These are phyloP conservation scores for Glomus cerebriforme DNA, from an alignment of 192 early-diverging fungal genomes.

Conservation along the genomic window DNA sequence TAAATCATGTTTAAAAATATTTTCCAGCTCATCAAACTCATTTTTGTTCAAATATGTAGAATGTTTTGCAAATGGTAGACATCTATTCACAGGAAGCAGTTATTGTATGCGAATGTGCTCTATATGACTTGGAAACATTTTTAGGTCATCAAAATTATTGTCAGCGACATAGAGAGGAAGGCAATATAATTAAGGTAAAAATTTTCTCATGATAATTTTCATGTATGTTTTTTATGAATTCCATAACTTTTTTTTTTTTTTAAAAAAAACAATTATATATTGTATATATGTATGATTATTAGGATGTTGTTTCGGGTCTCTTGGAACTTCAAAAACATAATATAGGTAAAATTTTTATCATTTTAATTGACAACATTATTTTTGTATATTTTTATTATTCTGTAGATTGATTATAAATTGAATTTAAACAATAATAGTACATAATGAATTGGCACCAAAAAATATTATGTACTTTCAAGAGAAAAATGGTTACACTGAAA, in stretches of 20 bases:
- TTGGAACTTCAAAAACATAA: neutral
- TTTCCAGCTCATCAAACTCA: too few relatives aligned
- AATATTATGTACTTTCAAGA: constrained; percentile 9
- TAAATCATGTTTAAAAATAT: neutral
- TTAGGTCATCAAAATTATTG: neutral
- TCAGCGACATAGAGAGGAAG: neutral
- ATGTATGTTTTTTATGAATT: too few relatives aligned
- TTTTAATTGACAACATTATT: neutral
- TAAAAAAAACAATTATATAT: too few relatives aligned
- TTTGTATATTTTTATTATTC: neutral
- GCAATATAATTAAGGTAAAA: neutral
- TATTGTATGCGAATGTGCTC: neutral
- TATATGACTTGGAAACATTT: neutral
- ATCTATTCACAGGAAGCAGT: neutral
- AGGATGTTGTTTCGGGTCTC: neutral
- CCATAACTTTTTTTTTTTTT: too few relatives aligned
- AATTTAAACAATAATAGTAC: neutral
- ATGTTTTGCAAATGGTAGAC: neutral
- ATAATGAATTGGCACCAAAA: neutral
- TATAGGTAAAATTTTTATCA: neutral
- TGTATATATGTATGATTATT: neutral
- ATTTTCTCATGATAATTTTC: neutral
- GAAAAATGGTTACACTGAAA: neutral
- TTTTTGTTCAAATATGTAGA: neutral
- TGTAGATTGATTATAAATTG: neutral